Evolutionary conservation across 2,329 filamentous ascomycete species (phyloP), one percentile per base, ranked within the genome.

Genomic region (Cercospora nicotianae): DNA sequence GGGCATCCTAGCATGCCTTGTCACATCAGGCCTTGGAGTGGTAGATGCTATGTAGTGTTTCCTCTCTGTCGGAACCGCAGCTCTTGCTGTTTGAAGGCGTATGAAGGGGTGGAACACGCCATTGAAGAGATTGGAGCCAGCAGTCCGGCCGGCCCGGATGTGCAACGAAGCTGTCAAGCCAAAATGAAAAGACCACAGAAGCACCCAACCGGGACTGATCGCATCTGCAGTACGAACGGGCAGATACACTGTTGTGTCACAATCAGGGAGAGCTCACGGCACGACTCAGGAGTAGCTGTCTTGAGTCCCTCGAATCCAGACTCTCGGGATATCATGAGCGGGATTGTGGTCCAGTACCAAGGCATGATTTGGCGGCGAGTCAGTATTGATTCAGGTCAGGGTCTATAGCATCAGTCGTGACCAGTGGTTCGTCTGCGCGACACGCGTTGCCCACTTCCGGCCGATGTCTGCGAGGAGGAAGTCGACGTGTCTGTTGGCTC

Each of bases 121-220:
- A 12, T 36, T 18, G 55, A 59, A 53, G 26, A 13, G 18, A 53
- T 53, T 59, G 28, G 55, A 9, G 55, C 8, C n/a, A 36, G 28
- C 45, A 18, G 9, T 55, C 48, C 48, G 48, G 48, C 3, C 23
- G 48, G 48, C 23, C 48, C 48, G 48, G 16, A 55, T 23, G 48
- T 55, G 48, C 18, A 36, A 59, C 55, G 55, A 31, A 59, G 55
- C 28, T 59, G 55, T 59, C 55, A 59, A 18, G 55, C n/a, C 55
- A 30, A 20, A 26, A 33, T 30, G 12, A 33, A 58, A 58, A 13
- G n/a, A 18, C 6, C 26, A 33, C 55, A 58, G 28, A 58, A 26
- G 26, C 53, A 30, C 53, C 23, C 23, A 31, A 33, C 30, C 26
- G 55, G 16, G 55, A 20, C 20, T 58, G 18, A 33, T 33, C 30